A percentile compares a stretch with the other conserved stretches of the same genome.
phyloP scores from a whole-genome alignment of 2,329 filamentous ascomycete genomes.

The Trichoderma brevicompactum region DNA sequence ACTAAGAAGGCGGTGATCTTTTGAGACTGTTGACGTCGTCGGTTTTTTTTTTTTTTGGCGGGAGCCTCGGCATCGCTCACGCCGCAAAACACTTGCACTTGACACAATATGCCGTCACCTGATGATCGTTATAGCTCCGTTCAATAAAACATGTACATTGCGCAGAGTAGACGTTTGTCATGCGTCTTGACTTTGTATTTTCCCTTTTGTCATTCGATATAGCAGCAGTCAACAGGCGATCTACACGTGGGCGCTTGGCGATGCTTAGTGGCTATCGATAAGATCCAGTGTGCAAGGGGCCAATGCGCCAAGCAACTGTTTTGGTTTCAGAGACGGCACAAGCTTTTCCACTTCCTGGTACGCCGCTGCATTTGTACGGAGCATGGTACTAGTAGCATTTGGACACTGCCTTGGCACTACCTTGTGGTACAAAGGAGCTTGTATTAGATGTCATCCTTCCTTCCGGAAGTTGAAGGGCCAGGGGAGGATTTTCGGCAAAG shows the following conservation, averaged over 20 bases:
- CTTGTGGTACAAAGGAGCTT: no score
- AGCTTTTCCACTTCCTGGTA: no score
- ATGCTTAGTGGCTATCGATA: slow-evolving; percentile 7
- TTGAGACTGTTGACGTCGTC: slow-evolving; percentile 1
- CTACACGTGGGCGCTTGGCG: slow-evolving; percentile 1
- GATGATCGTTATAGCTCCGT: not conserved
- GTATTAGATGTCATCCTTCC: no score
- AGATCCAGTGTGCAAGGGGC: slow-evolving; percentile 11
- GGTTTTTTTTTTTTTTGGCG: not conserved
- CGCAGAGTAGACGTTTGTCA: not conserved
- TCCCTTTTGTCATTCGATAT: not conserved
- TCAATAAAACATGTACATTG: not conserved
- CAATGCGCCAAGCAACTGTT: not conserved
- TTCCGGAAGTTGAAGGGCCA: no score
- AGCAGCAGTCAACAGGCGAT: slow-evolving; percentile 3
- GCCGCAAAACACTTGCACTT: not conserved
- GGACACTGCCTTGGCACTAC: not conserved
- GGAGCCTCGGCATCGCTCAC: slow-evolving; percentile 21
- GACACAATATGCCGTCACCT: not conserved
- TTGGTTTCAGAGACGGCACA: not conserved
- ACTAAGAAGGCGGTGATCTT: slow-evolving; percentile 6
- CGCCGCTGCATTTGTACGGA: not conserved
- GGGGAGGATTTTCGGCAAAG: no score
- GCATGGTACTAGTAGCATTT: not conserved
- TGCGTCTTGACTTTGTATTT: not conserved